Conservation (phyloP, 2,329 filamentous ascomycete genomes). For the Escovopsis sp. region DNA sequence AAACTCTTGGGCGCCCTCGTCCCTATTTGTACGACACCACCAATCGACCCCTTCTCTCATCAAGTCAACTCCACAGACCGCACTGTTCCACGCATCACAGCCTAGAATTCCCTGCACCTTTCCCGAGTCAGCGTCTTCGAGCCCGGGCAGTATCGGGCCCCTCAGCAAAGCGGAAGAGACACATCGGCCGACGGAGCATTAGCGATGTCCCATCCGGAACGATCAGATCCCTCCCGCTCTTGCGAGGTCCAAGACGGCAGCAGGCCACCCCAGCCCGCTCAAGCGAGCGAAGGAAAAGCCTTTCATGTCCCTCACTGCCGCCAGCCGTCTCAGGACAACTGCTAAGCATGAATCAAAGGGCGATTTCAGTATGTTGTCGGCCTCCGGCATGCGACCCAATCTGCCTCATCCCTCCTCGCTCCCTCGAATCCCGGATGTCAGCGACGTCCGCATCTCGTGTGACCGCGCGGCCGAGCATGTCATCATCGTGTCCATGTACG, state of each 20-base stretch:
- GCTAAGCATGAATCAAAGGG: slow-evolving; percentile 36
- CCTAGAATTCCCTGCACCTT: slow-evolving; percentile 15
- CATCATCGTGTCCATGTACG: slow-evolving; percentile 92
- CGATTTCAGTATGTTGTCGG: slow-evolving; percentile 28
- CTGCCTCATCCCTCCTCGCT: slow-evolving; percentile 41
- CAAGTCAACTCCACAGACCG: slow-evolving; percentile 11
- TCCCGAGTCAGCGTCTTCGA: slow-evolving; percentile 15
- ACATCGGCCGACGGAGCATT: slow-evolving; percentile 13
- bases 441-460: slow-evolving; percentile 47
- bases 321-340: slow-evolving; percentile 29
- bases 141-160: slow-evolving; percentile 30
- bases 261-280: slow-evolving; percentile 14
- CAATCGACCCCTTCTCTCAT: slow-evolving; percentile 19
- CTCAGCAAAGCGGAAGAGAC: slow-evolving; percentile 19
- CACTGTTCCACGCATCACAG: background rate
- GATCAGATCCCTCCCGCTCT: slow-evolving; percentile 7
- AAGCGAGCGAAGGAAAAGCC: slow-evolving; percentile 17
- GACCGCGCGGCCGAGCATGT: slow-evolving; percentile 61
- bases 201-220: slow-evolving; percentile 13
- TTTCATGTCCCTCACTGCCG: slow-evolving; percentile 31
- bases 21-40: slow-evolving; percentile 46
- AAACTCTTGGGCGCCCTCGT: slow-evolving; percentile 52
- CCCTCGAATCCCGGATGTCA: slow-evolving; percentile 61
- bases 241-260: slow-evolving; percentile 10
- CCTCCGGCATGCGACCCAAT: slow-evolving; percentile 40